These are phyloP conservation scores for Penicillium herquei DNA, from an alignment of 495 filamentous ascomycete species.

Conservation along the genomic window DNA sequence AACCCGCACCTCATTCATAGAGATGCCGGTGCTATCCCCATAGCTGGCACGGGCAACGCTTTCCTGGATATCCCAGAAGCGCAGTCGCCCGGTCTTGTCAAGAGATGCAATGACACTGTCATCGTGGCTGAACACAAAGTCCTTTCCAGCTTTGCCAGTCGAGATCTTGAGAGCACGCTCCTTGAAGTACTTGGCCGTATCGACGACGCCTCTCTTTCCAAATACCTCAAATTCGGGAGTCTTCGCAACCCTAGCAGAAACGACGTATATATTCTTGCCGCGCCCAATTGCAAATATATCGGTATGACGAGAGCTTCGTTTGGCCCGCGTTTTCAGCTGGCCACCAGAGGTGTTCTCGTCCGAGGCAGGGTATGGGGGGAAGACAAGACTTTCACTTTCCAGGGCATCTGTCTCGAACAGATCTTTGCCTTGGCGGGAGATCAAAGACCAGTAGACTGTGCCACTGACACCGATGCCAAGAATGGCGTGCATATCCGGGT, in stretches of 20 bases:
- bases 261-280: conserved; percentile 90
- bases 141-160: conserved; percentile 96
- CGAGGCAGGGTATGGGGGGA: conserved; percentile 73
- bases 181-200: conserved; percentile 80
- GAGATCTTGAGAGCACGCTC: conserved; percentile 87
- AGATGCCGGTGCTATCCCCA: conserved; percentile 52
- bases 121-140: conserved; percentile 96
- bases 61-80: conserved; percentile 93
- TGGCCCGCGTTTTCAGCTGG: conserved; percentile 91
- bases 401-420: conserved; percentile 68
- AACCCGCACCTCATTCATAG: conserved; percentile 67
- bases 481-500: conserved; percentile 66
- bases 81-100: conserved; percentile 90
- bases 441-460: conserved; percentile 85
- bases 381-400: conserved; percentile 74
- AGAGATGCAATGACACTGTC: conserved; percentile 91
- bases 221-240: conserved; percentile 66
- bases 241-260: conserved; percentile 77
- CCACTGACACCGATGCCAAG: conserved; percentile 92
- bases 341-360: conserved; percentile 82
- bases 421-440: conserved; percentile 68
- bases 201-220: conserved; percentile 69
- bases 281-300: conserved; percentile 94
- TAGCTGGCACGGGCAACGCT: conserved; percentile 61
- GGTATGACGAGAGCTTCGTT: conserved; percentile 80